Conservation (phyloP, 1,284 basidiomycete genomes). For the Sanghuangporus weigelae region DNA sequence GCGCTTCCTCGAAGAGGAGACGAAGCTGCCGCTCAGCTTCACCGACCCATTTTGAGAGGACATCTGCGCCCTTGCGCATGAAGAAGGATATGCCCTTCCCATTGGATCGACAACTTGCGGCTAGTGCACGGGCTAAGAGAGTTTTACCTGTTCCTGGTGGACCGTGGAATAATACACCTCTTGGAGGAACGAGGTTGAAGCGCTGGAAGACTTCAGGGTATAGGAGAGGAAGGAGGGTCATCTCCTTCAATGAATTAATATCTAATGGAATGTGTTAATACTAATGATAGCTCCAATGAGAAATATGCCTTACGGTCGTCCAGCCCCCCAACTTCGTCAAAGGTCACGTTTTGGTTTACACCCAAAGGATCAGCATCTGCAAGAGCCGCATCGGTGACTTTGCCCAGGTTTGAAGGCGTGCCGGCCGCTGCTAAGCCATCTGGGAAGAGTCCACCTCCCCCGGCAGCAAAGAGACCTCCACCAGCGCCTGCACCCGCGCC, state of each 20-base stretch:
- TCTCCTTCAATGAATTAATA: slow-evolving; percentile 97
- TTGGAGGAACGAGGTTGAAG: slow-evolving; percentile 92
- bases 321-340: slow-evolving; percentile 95
- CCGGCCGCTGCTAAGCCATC: slow-evolving; percentile 62
- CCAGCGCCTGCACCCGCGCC: slow-evolving; percentile 34
- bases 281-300: neutral
- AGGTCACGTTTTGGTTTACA: slow-evolving; percentile 90
- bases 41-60: slow-evolving; percentile 98
- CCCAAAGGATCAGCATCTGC: slow-evolving; percentile 97
- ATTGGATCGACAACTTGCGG: slow-evolving; percentile 87
- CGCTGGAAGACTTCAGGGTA: slow-evolving; percentile 98
- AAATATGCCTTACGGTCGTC: slow-evolving; percentile 73
- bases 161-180: slow-evolving; percentile 96
- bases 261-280: slow-evolving; percentile 41
- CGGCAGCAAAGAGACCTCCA: slow-evolving; percentile 45
- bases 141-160: slow-evolving; percentile 96
- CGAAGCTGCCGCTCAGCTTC: slow-evolving; percentile 97
- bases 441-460: slow-evolving; percentile 49
- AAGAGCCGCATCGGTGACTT: slow-evolving; percentile 78
- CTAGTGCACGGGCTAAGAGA: slow-evolving; percentile 87
- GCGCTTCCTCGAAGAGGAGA: slow-evolving; percentile 94
- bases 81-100: slow-evolving; percentile 96
- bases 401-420: slow-evolving; percentile 77
- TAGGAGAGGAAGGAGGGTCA: slow-evolving; percentile 93
- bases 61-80: slow-evolving; percentile 99